Evolutionary conservation across 441 rosid genomes (phyloP).

Genomic region (Pelargonium myrrhifolium): DNA sequence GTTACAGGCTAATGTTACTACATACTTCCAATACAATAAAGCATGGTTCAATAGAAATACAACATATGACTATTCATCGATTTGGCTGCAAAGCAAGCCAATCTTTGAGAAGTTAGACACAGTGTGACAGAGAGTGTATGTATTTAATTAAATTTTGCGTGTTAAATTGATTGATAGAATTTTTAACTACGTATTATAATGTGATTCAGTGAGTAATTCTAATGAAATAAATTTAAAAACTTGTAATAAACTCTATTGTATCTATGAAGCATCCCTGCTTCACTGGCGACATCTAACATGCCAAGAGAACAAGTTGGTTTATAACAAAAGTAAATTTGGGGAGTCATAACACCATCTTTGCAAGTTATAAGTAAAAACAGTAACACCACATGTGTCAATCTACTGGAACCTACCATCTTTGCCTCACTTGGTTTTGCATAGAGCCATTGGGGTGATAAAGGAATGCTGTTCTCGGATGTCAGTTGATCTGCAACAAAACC

Average conservation of each 20-base stretch:
- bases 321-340: neutral
- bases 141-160: neutral
- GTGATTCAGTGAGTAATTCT: neutral
- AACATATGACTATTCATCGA: neutral
- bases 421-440: slow-evolving; percentile 64
- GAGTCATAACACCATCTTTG: neutral
- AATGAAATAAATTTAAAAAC: too few relatives aligned
- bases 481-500: slow-evolving; percentile 1
- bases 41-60: neutral
- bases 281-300: neutral
- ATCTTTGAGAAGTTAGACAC: neutral
- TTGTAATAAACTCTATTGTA: too few relatives aligned
- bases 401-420: slow-evolving; percentile 38
- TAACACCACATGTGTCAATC: neutral
- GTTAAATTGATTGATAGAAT: too few relatives aligned
- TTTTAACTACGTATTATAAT: neutral
- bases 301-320: too few relatives aligned
- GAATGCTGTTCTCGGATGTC: slow-evolving; percentile 66
- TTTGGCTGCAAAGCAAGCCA: neutral
- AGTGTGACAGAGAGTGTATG: neutral
- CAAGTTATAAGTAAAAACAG: neutral
- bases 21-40: neutral
- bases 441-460: slow-evolving; percentile 93
- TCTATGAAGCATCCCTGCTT: neutral
- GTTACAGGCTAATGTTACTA: neutral